Evolutionary conservation across 345 rosid genomes (phyloP).

Genomic region (Psidium guajava): DNA sequence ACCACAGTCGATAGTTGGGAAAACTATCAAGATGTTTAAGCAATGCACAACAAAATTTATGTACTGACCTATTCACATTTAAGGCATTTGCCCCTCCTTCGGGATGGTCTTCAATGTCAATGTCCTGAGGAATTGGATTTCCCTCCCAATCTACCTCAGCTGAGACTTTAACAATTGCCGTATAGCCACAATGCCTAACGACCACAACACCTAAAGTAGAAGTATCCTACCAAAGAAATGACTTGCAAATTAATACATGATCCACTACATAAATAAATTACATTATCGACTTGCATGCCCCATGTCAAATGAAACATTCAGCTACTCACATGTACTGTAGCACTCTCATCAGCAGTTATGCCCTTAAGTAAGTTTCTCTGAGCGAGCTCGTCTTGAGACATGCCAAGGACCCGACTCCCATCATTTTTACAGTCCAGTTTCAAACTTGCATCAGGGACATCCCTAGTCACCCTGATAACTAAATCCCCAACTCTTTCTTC

Average conservation of each 20-base stretch:
- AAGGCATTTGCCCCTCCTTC: conserved; percentile 93
- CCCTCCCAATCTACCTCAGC: conserved; percentile 46
- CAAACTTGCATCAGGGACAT: conserved; percentile 54
- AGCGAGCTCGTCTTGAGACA: conserved; percentile 54
- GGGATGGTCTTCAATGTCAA: conserved; percentile 75
- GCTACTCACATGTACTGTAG: conserved; percentile 72
- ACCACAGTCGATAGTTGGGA: neutral
- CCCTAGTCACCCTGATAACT: conserved; percentile 54
- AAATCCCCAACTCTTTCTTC: conserved; percentile 77
- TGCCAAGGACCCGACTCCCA: conserved; percentile 48
- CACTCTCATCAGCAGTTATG: conserved; percentile 94
- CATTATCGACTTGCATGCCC: neutral
- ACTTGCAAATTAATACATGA: neutral
- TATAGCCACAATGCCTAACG: conserved; percentile 79
- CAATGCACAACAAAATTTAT: neutral
- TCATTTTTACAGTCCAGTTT: conserved; percentile 63
- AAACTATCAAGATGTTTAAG: neutral
- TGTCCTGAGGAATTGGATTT: conserved; percentile 34
- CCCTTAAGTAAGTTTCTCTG: conserved; percentile 83
- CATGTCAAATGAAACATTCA: neutral
- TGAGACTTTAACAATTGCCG: conserved; percentile 66
- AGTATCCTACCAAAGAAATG: conserved; percentile 51
- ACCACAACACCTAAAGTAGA: conserved; percentile 82
- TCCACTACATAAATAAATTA: neutral
- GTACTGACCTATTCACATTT: conserved; percentile 70